phyloP scores from a whole-genome alignment of 148 eudicot genomes.

The Gaultheria prostrata region DNA sequence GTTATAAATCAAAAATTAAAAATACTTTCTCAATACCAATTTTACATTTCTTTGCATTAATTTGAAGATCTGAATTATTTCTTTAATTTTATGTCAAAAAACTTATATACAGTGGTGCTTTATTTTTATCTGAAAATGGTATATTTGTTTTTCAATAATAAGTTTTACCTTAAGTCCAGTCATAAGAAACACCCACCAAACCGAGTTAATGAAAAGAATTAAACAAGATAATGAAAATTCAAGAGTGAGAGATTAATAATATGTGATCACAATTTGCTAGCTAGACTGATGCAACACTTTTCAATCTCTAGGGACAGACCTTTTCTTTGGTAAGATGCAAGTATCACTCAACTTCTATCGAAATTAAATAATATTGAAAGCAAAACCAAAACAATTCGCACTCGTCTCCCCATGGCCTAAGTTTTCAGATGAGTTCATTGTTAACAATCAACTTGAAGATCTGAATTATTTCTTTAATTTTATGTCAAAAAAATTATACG shows the following conservation, averaged over 20 bases:
- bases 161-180: not conserved
- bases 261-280: slow-evolving; percentile 9
- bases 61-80: not conserved
- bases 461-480: not conserved
- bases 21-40: not conserved
- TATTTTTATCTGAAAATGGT: not conserved
- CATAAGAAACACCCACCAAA: not conserved
- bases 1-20: not conserved
- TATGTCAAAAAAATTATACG: not conserved
- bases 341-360: not conserved
- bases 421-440: too few species aligned
- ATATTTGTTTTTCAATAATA: not conserved
- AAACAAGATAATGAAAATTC: not conserved
- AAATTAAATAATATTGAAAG: too few species aligned
- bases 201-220: not conserved
- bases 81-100: not conserved
- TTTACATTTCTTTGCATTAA: too few species aligned
- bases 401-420: too few species aligned
- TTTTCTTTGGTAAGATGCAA: not conserved
- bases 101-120: not conserved
- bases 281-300: not conserved
- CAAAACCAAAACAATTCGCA: too few species aligned
- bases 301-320: not conserved
- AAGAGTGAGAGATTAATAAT: not conserved
- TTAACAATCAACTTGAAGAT: not conserved